phyloP scores from a whole-genome alignment of 2,329 filamentous ascomycete genomes.

The Periconia sp. region DNA sequence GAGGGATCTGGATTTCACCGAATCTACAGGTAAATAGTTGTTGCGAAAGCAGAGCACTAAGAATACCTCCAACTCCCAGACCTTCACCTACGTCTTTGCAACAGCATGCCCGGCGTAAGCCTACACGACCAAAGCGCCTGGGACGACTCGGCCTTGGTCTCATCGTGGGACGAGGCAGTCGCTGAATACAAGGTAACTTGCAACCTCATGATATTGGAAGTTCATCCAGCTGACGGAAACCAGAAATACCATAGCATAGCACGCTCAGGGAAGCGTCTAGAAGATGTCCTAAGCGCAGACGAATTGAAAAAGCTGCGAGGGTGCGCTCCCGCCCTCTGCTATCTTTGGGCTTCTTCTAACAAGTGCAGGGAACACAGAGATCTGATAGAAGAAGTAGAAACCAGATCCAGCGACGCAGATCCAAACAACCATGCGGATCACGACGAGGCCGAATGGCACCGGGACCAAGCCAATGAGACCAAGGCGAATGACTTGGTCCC shows the following conservation, averaged over 20 bases:
- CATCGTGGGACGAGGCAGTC: constrained; percentile 44
- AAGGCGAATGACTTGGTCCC: constrained; percentile 7
- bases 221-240: constrained; percentile 8
- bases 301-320: constrained; percentile 38
- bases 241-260: constrained; percentile 49
- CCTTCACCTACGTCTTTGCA: too few relatives aligned
- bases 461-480: constrained; percentile 21
- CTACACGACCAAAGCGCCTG: constrained; percentile 41
- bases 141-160: constrained; percentile 45
- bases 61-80: too few relatives aligned
- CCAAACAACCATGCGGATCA: constrained; percentile 29
- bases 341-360: constrained; percentile 5
- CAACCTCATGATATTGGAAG: background rate
- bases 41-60: too few relatives aligned
- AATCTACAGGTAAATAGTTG: too few relatives aligned
- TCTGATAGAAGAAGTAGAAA: constrained; percentile 33
- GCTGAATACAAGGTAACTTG: constrained; percentile 42
- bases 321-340: constrained; percentile 23
- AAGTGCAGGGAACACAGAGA: constrained; percentile 37
- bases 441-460: constrained; percentile 27
- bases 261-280: constrained; percentile 41
- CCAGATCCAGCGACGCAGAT: constrained; percentile 20
- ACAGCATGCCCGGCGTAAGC: constrained; percentile 32
- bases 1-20: too few relatives aligned
- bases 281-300: constrained; percentile 40